Conservation (phyloP, 2,329 filamentous ascomycete species). For the Gyromitra esculenta region DNA sequence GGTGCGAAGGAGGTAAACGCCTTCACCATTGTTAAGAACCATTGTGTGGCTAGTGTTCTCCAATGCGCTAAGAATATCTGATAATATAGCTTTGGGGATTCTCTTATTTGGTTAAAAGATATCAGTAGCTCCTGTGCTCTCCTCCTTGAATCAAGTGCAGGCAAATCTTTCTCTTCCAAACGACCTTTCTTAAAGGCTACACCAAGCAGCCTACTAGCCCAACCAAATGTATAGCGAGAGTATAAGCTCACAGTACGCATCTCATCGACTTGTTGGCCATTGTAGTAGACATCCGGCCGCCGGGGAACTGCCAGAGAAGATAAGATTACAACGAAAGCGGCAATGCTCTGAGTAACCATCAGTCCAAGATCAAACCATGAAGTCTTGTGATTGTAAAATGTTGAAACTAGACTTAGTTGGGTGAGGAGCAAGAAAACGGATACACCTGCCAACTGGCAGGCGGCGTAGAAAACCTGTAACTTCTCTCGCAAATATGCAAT, state of each 20-base stretch:
- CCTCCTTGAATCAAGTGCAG: constrained; percentile 66
- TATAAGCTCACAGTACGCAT: constrained; percentile 71
- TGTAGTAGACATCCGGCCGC: constrained; percentile 72
- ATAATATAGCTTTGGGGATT: constrained; percentile 67
- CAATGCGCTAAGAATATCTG: constrained; percentile 70
- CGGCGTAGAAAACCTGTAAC: constrained; percentile 58
- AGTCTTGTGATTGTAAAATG: constrained; percentile 51
- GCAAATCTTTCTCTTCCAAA: constrained; percentile 71
- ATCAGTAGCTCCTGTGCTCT: constrained; percentile 66
- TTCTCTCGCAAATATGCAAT: constrained; percentile 54
- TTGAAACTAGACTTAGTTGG: constrained; percentile 62
- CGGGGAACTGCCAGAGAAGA: constrained; percentile 70
- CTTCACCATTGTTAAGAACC: constrained; percentile 66
- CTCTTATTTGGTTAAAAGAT: constrained; percentile 60
- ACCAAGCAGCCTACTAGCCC: constrained; percentile 68
- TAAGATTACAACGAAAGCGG: constrained; percentile 63
- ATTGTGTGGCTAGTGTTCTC: constrained; percentile 68
- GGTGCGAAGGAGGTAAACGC: constrained; percentile 74
- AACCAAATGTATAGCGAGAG: constrained; percentile 72
- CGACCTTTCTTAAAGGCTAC: constrained; percentile 67
- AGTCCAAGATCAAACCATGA: constrained; percentile 42
- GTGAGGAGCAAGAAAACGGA: constrained; percentile 64
- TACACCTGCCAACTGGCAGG: constrained; percentile 58
- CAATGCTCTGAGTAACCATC: constrained; percentile 13
- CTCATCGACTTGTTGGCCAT: constrained; percentile 70